Evolutionary conservation across 2,329 filamentous ascomycete genomes (phyloP), one percentile per base, ranked within the genome.

Genomic region (Neoarthrinium moseri): DNA sequence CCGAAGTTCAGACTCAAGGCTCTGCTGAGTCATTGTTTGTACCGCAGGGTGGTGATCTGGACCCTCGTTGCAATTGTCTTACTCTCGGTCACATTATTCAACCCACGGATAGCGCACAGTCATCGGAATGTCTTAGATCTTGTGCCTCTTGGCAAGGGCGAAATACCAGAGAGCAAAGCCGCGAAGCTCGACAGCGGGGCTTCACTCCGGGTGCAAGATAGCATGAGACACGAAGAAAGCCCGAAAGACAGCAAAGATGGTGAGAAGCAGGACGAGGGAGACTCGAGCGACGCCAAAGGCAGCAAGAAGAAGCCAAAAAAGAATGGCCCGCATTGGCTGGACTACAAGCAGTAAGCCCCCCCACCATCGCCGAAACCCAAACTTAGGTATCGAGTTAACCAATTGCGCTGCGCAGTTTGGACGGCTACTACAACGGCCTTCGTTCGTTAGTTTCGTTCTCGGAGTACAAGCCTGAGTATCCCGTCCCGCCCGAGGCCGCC

Each of bases 351-450:
- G 73, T 76, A 58, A 67, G 71, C 65, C 2, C 11, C 33, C 27
- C 5, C 13, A 5, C 32, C 4, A 12, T 8, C 33, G 6, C 23
- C 20, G 18, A 15, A 18, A 39, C 21, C 4, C 24, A 33, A n/a
- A n/a, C n/a, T n/a, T n/a, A n/a, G n/a, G n/a, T n/a, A n/a, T n/a
- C n/a, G n/a, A n/a, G n/a, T n/a, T 36, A 18, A 18, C 47, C 58
- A 48, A 61, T 46, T 26, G 30, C 47, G 46, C 17, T 17, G 1
- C 26, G 24, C 51, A 95, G 92, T 56, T 82, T 96, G 45, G 83
- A 86, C 54, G 80, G 86, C 35, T 96, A 92, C 63, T 90, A 89
- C 65, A 83, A 86, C 32, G 91, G 91, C 5, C 74, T 96, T 45
- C 81, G 84, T 55, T 81, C 81, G 0, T 64, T 96, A 47, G 83